Base-by-base conservation (phyloP, 257 asterid species). In the Lavandula angustifolia region DNA sequence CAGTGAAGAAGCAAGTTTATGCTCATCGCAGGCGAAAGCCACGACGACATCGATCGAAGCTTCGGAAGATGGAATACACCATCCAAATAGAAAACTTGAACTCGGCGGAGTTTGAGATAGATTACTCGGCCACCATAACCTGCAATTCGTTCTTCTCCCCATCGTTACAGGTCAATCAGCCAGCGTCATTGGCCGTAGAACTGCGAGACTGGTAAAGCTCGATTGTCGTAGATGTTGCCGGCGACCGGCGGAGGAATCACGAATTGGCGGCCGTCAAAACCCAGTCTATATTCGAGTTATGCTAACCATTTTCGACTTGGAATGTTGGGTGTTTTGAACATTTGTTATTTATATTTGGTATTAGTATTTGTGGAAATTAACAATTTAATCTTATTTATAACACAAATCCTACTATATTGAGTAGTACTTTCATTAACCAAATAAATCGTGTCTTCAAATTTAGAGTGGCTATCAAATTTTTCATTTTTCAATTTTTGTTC, bases 91-190 rank as follows among this genome's bases (percentile, higher is more conserved):
- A 71, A 80, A 82, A 71, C 65, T 74, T 70, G 73, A 73, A 51
- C 58, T 50, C n/a, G 65, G 72, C 64, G 69, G 83, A 48, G 27
- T 22, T 22, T 22, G 27, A 41, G 87, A 76, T 16, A 87, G 78
- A 79, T 81, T 60, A 47, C 58, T 63, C 33, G 98, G 98, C 97
- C 97, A 92, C 98, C 98, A 92, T 22, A 92, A 73, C 91, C 98
- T 81, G 80, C 94, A 89, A 51, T 77, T 87, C 43, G 73, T 74
- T 73, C 77, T 73, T 51, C 49, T 75, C 40, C 71, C 80, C 84
- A 79, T 79, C 55, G 44, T 54, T 52, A 48, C 35, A 43, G 58
- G 68, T 63, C 66, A 47, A 53, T 55, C 31, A 4, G 11, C 58
- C 6, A 41, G 54, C 34, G 35, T 43, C 76, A 69, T 41, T 48